These are phyloP conservation scores for Cicer pinnatifidum DNA, from an alignment of 306 rosid species.

Conservation along the genomic window DNA sequence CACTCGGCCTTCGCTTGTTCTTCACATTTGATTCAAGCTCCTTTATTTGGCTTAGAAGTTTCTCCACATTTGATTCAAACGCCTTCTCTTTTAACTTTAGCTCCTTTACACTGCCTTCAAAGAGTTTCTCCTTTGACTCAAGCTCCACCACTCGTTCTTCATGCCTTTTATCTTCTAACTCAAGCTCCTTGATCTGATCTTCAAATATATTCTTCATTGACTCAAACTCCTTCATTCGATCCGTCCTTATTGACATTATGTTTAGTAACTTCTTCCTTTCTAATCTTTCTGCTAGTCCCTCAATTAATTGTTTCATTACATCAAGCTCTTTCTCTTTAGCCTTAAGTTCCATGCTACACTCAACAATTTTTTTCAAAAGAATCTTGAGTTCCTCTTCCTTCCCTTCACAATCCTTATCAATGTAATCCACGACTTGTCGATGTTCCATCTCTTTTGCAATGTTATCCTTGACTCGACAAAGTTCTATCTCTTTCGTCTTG, in stretches of 20 bases:
- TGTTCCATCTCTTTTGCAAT: too few species aligned
- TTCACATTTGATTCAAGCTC: neutral
- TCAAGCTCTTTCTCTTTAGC: constrained; percentile 38
- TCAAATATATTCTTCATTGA: constrained; percentile 36
- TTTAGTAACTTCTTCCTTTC: constrained; percentile 27
- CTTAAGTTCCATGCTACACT: constrained; percentile 39
- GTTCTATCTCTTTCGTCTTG: too few species aligned
- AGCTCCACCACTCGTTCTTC: neutral
- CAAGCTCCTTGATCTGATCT: neutral
- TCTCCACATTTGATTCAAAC: neutral
- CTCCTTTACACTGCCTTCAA: neutral
- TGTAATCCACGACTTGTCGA: too few species aligned
- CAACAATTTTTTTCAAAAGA: constrained; percentile 6
- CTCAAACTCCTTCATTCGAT: constrained; percentile 31
- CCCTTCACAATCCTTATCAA: neutral
- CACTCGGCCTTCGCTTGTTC: neutral
- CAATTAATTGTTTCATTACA: constrained; percentile 14
- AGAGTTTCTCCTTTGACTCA: neutral
- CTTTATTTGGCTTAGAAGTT: neutral
- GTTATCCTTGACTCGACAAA: too few species aligned
- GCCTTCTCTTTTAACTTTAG: neutral
- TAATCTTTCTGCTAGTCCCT: constrained; percentile 24
- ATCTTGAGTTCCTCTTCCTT: constrained; percentile 37
- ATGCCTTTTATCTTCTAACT: constrained; percentile 6
- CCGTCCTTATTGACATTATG: neutral